Base-by-base conservation (phyloP, 2,329 filamentous ascomycete species). In the Aureobasidium leucospermi region DNA sequence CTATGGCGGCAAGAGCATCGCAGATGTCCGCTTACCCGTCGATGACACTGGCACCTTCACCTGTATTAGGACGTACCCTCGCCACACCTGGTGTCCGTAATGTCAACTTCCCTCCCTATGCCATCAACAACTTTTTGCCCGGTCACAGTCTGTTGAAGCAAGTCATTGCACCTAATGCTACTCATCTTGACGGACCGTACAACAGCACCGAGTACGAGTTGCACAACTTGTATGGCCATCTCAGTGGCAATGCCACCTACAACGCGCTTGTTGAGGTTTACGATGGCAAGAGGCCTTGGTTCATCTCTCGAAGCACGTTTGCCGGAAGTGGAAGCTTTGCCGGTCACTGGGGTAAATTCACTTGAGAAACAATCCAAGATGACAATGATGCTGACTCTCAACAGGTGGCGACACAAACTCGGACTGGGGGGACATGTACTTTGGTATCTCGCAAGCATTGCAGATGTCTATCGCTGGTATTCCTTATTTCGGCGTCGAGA, bases 131-230 rank as follows among this genome's bases (percentile, higher is more conserved):
- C 56, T 61, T 66, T 34, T 59, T 65, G 16, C 46, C 53, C 19
- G 65, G 65, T 11, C 65, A 67, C 52, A 60, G 62, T 41, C 57
- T 67, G n/a, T 28, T 63, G 8, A 66, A 64, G 46, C 57, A 64
- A 34, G 61, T 55, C 1, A 63, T 67, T 15, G 47, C 62, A 19
- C 65, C 63, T 4, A 65, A 65, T 19, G 65, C 65, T 6, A 67
- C 65, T 10, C 65, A 67, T 49, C 60, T 62, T 16, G 64, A 67
- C 42, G 63, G 60, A 10, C 63, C 58, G n/a, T 64, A 64, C 57
- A 67, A 66, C 38, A 63, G 49, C 10, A 67, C 65, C 2, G 65
- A 67, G 38, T 67, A 67, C 43, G 65, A 66, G 46, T 16, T 66
- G 34, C 65, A 67, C 39, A 66, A 67, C 29, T 38, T 67, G n/a